phyloP scores from a whole-genome alignment of 805 yeast species.

The Ogataea pilisensis region DNA sequence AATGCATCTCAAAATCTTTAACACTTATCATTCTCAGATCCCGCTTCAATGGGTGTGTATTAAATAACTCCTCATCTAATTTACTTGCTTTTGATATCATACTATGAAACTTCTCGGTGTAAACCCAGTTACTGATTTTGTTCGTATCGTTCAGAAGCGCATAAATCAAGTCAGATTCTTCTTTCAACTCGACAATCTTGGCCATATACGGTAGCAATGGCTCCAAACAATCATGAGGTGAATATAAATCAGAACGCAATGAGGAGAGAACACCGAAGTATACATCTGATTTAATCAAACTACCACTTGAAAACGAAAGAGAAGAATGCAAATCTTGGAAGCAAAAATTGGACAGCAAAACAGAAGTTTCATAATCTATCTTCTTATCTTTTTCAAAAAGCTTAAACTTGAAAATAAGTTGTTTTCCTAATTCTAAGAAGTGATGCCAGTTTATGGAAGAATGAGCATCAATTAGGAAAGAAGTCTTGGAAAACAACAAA shows the following conservation, averaged over 20 bases:
- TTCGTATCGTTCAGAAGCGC: background rate
- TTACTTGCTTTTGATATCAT: slow-evolving; percentile 1
- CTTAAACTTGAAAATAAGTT: background rate
- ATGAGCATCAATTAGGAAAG: background rate
- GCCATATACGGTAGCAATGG: slow-evolving; percentile 2
- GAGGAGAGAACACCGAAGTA: background rate
- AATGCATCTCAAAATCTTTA: slow-evolving; percentile 22
- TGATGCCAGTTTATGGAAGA: background rate
- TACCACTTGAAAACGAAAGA: background rate
- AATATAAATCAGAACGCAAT: background rate
- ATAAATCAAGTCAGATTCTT: background rate
- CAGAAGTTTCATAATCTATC: background rate
- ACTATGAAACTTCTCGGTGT: slow-evolving; percentile 4
- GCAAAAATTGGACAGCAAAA: background rate
- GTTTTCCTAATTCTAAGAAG: background rate
- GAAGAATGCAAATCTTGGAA: slow-evolving; percentile 1
- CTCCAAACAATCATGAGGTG: slow-evolving; percentile 1
- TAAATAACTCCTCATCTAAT: background rate
- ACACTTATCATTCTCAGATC: slow-evolving; percentile 1
- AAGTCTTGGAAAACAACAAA: background rate
- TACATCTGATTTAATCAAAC: background rate
- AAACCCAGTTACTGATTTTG: slow-evolving; percentile 3
- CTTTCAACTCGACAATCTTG: background rate
- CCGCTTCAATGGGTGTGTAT: slow-evolving; percentile 1
- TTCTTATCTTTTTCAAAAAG: background rate